These are phyloP conservation scores for Pseudonectria foliicola DNA, from an alignment of 2,329 filamentous ascomycete genomes.

Conservation along the genomic window DNA sequence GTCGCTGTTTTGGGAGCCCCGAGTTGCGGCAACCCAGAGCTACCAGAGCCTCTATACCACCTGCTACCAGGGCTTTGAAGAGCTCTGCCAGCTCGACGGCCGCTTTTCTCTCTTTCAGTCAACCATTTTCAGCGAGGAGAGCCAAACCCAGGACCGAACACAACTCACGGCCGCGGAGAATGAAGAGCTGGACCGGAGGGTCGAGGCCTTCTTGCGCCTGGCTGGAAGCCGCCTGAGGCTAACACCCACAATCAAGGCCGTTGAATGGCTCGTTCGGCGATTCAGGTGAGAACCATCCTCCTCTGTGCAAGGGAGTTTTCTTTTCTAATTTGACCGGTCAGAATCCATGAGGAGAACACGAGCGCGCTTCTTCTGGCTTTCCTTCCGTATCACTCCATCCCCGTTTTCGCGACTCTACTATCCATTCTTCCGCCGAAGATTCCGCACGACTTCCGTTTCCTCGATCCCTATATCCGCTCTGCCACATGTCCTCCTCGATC, in stretches of 20 bases:
- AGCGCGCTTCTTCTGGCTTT: conserved; percentile 73
- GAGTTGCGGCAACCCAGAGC: conserved; percentile 77
- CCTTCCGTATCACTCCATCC: conserved; percentile 83
- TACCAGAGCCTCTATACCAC: conserved; percentile 84
- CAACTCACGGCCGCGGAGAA: conserved; percentile 81
- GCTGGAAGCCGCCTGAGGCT: conserved; percentile 70
- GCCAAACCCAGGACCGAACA: conserved; percentile 77
- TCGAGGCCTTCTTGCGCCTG: conserved; percentile 78
- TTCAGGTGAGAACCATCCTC: conserved; percentile 59
- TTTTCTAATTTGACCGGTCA: conserved; percentile 27
- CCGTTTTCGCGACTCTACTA: conserved; percentile 76
- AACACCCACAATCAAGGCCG: conserved; percentile 79
- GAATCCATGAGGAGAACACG: conserved; percentile 88
- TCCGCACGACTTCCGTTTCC: conserved; percentile 70
- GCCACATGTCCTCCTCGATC: conserved; percentile 70
- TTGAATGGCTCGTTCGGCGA: conserved; percentile 90
- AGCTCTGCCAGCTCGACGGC: conserved; percentile 79
- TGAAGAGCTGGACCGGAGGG: conserved; percentile 65
- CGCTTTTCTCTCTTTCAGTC: conserved; percentile 68
- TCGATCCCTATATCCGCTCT: conserved; percentile 78
- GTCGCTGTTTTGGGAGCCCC: conserved; percentile 86
- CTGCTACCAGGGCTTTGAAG: conserved; percentile 83
- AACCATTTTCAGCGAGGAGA: conserved; percentile 89
- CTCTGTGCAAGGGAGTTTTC: not conserved
- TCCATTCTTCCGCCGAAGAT: conserved; percentile 77